A percentile compares a stretch with the other conserved stretches of the same genome.
Conservation (phyloP, 1,284 basidiomycete genomes). For the Tilletia walkeri region DNA sequence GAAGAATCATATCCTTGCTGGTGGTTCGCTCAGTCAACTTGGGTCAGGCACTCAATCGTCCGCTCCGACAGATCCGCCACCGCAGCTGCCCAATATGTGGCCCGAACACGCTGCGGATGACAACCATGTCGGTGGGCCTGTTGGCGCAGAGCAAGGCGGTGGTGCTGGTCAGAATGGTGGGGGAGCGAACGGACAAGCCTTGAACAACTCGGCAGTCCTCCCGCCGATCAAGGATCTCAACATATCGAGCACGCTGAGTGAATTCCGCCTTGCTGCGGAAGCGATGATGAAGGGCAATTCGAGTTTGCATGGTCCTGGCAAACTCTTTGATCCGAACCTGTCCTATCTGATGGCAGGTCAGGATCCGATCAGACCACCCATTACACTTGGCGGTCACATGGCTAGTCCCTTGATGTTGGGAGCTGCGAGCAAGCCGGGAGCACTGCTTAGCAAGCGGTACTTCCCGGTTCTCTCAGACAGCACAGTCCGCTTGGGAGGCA, state of each 20-base stretch:
- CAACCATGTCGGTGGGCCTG: not conserved
- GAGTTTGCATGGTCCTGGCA: slow-evolving; percentile 10
- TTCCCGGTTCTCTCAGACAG: slow-evolving; percentile 74
- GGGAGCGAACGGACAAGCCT: not conserved
- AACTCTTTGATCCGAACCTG: slow-evolving; percentile 14
- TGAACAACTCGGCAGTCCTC: slow-evolving; percentile 10
- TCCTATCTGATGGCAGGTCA: not conserved
- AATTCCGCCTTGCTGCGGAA: slow-evolving; percentile 25
- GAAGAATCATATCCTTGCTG: slow-evolving; percentile 32
- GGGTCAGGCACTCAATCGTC: not conserved
- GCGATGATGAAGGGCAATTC: slow-evolving; percentile 14
- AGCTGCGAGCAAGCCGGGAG: slow-evolving; percentile 25
- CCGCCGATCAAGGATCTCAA: slow-evolving; percentile 28
- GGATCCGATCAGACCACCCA: slow-evolving; percentile 3
- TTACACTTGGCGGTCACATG: slow-evolving; percentile 32
- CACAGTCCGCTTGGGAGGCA: slow-evolving; percentile 76
- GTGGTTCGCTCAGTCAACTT: slow-evolving; percentile 5
- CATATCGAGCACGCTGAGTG: slow-evolving; percentile 34
- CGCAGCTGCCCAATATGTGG: slow-evolving; percentile 15
- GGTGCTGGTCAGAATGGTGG: not conserved
- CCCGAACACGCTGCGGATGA: slow-evolving; percentile 10
- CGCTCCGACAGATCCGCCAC: not conserved
- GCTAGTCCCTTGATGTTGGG: slow-evolving; percentile 33
- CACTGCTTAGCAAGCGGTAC: slow-evolving; percentile 57
- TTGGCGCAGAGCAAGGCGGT: not conserved